A percentile compares a stretch with the other conserved stretches of the same genome.
phyloP scores from a whole-genome alignment of 2,329 filamentous ascomycete genomes.

The Phoma sp. region DNA sequence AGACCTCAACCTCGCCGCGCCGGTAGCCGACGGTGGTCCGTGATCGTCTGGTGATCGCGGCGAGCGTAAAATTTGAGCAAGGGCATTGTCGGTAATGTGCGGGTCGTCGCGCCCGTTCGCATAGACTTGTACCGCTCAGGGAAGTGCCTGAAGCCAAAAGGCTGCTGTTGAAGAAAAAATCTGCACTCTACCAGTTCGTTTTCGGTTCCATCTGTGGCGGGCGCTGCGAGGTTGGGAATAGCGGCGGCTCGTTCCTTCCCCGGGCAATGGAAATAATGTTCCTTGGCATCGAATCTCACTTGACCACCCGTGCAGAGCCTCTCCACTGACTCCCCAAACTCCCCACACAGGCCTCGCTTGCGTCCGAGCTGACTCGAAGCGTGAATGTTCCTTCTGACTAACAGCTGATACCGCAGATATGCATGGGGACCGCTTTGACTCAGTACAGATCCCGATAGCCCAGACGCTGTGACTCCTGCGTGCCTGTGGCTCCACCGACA shows the following conservation, averaged over 20 bases:
- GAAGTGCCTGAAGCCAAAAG: conserved; percentile 12
- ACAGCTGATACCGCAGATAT: conserved; percentile 20
- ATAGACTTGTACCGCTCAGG: conserved; percentile 10
- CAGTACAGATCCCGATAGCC: neutral
- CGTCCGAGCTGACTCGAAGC: conserved; percentile 17
- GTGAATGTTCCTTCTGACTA: conserved; percentile 24
- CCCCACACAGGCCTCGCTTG: conserved; percentile 20
- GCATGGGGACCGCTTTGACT: neutral
- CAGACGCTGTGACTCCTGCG: neutral
- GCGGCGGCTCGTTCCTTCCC: conserved; percentile 35
- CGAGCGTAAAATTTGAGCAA: conserved; percentile 32
- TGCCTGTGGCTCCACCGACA: neutral
- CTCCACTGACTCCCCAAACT: neutral
- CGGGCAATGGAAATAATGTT: conserved; percentile 20
- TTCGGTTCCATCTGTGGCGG: conserved; percentile 26
- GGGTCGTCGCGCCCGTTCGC: conserved; percentile 27
- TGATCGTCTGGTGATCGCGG: conserved; percentile 27
- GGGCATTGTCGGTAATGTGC: conserved; percentile 32
- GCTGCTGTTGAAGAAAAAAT: conserved; percentile 31
- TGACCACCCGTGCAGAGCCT: neutral
- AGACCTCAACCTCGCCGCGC: conserved; percentile 22
- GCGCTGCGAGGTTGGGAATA: conserved; percentile 18
- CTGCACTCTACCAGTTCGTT: conserved; percentile 28
- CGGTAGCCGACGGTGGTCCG: conserved; percentile 25
- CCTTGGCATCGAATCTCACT: conserved; percentile 21